These are phyloP conservation scores for Exophiala oligosperma DNA, from an alignment of 2,329 filamentous ascomycete genomes.

Conservation along the genomic window DNA sequence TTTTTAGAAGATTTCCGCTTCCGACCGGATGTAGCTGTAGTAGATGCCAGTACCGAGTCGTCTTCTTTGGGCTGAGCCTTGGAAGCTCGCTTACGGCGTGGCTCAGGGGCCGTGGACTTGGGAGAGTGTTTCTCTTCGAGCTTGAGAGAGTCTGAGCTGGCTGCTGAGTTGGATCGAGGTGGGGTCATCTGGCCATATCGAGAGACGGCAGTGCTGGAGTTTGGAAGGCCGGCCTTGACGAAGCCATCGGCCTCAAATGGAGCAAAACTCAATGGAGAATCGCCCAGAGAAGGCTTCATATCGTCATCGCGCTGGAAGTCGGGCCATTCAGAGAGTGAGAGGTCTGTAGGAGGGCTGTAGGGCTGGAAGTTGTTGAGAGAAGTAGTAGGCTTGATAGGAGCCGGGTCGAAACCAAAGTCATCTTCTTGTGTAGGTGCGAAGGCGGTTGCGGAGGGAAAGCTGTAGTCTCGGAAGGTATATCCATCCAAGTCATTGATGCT, in stretches of 20 bases:
- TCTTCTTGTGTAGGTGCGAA: slow-evolving; percentile 19
- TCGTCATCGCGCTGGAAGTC: slow-evolving; percentile 26
- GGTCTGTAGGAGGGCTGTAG: slow-evolving; percentile 27
- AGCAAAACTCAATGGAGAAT: slow-evolving; percentile 6
- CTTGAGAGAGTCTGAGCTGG: slow-evolving; percentile 9
- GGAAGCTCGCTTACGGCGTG: slow-evolving; percentile 18
- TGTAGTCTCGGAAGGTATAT: slow-evolving; percentile 24
- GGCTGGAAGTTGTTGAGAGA: slow-evolving; percentile 19
- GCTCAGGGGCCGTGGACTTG: slow-evolving; percentile 13
- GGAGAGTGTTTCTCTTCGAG: slow-evolving; percentile 20
- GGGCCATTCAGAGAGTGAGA: slow-evolving; percentile 20
- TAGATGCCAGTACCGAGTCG: slow-evolving; percentile 2
- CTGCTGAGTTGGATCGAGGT: slow-evolving; percentile 26
- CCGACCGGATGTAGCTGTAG: slow-evolving; percentile 15
- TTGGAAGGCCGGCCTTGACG: slow-evolving; percentile 21
- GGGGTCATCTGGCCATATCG: slow-evolving; percentile 30
- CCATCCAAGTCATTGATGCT: slow-evolving; percentile 28
- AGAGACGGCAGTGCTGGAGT: slow-evolving; percentile 19
- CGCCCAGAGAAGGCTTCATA: slow-evolving; percentile 13
- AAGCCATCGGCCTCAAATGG: slow-evolving; percentile 25
- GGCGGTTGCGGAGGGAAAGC: slow-evolving; percentile 10
- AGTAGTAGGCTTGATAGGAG: slow-evolving; percentile 12
- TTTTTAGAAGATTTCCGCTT: slow-evolving; percentile 27
- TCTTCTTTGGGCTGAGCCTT: slow-evolving; percentile 18
- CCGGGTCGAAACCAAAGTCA: slow-evolving; percentile 30